Base-by-base conservation (phyloP, 2,329 filamentous ascomycete species). In the Raffaelea deltoideospora region DNA sequence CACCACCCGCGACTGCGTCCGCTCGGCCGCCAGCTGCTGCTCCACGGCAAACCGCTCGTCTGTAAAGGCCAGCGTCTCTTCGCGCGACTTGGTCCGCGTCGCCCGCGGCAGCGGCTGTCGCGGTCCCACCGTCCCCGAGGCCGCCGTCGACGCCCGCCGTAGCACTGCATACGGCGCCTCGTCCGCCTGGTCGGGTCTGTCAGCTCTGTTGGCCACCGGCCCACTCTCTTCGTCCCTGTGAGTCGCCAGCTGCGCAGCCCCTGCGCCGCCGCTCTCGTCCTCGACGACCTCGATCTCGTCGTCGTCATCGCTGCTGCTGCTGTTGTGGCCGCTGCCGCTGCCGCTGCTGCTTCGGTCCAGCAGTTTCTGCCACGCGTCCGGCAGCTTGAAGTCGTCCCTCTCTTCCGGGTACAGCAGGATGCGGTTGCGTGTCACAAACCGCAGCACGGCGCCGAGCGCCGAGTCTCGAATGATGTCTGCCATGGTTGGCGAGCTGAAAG, bases 271-370 rank as follows among this genome's bases (percentile, higher is more conserved):
- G 15, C 28, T 21, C 14, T 21, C n/a, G n/a, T 32, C 18, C 20
- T 37, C 8, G 15, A 23, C 26, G n/a, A 30, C 14, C 6, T 15
- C 14, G 10, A 10, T n/a, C 22, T 29, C 19, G 9, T 34, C 31
- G 24, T 30, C 24, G 9, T 19, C 35, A 37, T 34, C 43, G 28
- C 2, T 14, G 4, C 15, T 4, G 21, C 11, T 8, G 20, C 5
- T 2, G 3, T 10, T 15, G 24, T 13, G 78, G 49, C 79, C 80
- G 13, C 57, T 48, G 84, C 81, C 29, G 78, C 73, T 34, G 80
- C 92, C 29, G 9, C 34, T 31, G 41, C 34, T 82, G 43, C 94
- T 85, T 53, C 92, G 82, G 51, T 80, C 85, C 33, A 88, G 63
- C 7, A 75, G 65, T 40, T 78, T 76, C 23, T 92, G 54, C 35